Conservation (phyloP, 768 basidiomycete genomes). For the Leccinum ochraceum region DNA sequence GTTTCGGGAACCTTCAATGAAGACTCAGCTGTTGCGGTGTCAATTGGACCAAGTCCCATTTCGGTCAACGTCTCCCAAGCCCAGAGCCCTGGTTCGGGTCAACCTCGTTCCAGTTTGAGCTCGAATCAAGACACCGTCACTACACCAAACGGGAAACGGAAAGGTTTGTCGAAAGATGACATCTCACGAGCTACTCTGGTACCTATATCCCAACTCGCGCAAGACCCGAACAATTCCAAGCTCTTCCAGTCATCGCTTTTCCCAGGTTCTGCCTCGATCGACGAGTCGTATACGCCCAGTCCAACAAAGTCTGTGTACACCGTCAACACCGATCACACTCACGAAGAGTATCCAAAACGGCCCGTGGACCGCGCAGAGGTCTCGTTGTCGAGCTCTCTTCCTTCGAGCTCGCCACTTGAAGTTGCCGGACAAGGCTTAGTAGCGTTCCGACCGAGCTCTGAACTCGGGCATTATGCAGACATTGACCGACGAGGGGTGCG, state of each 20-base stretch:
- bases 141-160: constrained; percentile 35
- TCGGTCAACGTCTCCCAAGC: constrained; percentile 26
- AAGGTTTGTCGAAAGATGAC: constrained; percentile 59
- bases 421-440: constrained; percentile 32
- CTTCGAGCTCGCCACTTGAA: constrained; percentile 47
- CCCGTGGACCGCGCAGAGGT: constrained; percentile 53
- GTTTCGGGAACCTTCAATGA: constrained; percentile 81
- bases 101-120: constrained; percentile 59
- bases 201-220: constrained; percentile 57
- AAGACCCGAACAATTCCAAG: constrained; percentile 58
- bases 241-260: constrained; percentile 50
- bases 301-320: constrained; percentile 56
- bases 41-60: constrained; percentile 35
- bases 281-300: constrained; percentile 45
- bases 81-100: constrained; percentile 34
- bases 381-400: constrained; percentile 63
- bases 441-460: constrained; percentile 67
- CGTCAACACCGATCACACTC: constrained; percentile 35
- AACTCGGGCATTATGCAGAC: constrained; percentile 80
- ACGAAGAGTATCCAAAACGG: constrained; percentile 37
- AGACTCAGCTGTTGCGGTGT: constrained; percentile 50
- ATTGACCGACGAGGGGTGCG: constrained; percentile 40
- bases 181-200: constrained; percentile 53
- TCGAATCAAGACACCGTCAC: constrained; percentile 36
- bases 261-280: constrained; percentile 24